Conservation (phyloP, 225 moss, liverwort and hornwort genomes). For the Thuidium tamariscinum region DNA sequence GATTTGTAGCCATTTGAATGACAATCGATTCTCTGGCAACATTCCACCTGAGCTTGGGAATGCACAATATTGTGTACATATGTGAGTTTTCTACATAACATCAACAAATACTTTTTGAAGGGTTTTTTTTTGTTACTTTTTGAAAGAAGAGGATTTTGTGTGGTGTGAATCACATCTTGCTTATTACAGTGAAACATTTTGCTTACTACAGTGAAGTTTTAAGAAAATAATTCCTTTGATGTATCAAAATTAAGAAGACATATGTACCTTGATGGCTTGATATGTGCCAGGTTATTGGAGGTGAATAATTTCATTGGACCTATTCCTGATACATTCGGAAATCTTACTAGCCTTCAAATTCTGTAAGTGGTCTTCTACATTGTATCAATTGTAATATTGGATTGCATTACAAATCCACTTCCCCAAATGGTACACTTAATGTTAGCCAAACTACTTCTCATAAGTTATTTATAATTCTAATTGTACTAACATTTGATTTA, state of each 20-base stretch:
- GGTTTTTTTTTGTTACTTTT: not conserved
- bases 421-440: not conserved
- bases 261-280: not conserved
- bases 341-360: slow-evolving; percentile 23
- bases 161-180: not conserved
- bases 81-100: not conserved
- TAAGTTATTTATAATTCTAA: not conserved
- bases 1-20: slow-evolving; percentile 14
- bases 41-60: slow-evolving; percentile 14
- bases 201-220: too few species aligned
- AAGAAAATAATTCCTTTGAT: too few species aligned
- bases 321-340: slow-evolving; percentile 26
- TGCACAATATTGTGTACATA: not conserved
- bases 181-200: not conserved
- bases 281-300: slow-evolving; percentile 19
- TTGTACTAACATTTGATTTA: not conserved
- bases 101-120: not conserved
- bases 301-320: slow-evolving; percentile 12
- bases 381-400: too few species aligned
- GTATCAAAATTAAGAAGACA: not conserved
- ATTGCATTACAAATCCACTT: not conserved
- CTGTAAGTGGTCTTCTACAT: slow-evolving; percentile 7
- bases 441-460: not conserved
- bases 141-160: not conserved
- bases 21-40: slow-evolving; percentile 4